Base-by-base conservation (phyloP, 805 yeast species). In the Wickerhamomyces chaumierensis region DNA sequence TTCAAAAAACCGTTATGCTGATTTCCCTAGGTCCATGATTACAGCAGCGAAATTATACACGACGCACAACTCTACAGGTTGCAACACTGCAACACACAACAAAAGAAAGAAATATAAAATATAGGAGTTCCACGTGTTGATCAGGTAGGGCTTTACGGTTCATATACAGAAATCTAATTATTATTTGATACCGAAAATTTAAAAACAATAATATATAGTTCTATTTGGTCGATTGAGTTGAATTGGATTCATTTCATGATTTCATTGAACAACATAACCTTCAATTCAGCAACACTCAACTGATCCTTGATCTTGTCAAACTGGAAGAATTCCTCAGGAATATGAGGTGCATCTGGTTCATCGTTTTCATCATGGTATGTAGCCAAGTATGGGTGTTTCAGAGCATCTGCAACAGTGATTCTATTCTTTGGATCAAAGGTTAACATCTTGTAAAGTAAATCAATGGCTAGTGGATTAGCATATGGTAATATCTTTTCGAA, bases 301-400 rank as follows among this genome's bases (percentile, higher is more conserved):
- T 80, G 82, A 48, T 87, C 94, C 57, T 88, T 88, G 43, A 72
- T 67, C 48, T 74, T 72, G 58, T 92, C 98, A 52, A 92, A 92
- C 44, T 82, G 88, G 51, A 92, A 90, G 57, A 90, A 87, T 48
- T 81, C 87, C 32, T 78, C 77, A 0, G 94, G 88, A 18, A 92
- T 80, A 36, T 87, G 83, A 16, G 76, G 75, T 28, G 92, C 87
- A 31, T 68, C 68, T 0, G 97, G 97, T 60, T 90, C 97, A 57
- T 90, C 97, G 39, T 73, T 75, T 3, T 96, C 95, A 53, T 90
- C 97, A 58, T 90, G 97, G 61, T 90, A 90, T n/a, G 82, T 72
- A 37, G 69, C 62, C 39, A 90, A 65, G 58, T 90, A 90, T 3
- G 95, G 95, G 56, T 90, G 97, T 47, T 70, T 62, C 36, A 90